phyloP scores from a whole-genome alignment of 371 early-diverging fungal species.

The Mortierella sp. region DNA sequence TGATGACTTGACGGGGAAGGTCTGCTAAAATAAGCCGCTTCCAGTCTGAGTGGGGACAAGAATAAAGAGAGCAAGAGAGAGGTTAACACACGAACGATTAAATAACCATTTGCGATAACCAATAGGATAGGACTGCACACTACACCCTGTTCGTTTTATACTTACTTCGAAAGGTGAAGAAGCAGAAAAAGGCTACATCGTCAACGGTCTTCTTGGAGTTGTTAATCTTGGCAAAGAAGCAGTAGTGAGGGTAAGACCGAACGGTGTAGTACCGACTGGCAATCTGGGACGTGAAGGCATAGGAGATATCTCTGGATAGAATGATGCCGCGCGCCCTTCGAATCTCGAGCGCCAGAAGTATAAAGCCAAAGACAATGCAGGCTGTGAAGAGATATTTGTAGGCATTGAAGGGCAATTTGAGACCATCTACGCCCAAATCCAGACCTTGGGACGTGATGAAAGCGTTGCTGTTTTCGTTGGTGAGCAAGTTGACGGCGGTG shows the following conservation, averaged over 20 bases:
- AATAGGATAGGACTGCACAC: background rate
- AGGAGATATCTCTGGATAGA: conserved; percentile 77
- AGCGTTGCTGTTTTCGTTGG: conserved; percentile 30
- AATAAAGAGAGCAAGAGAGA: conserved; percentile 1
- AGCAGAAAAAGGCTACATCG: conserved; percentile 84
- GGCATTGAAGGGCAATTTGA: conserved; percentile 56
- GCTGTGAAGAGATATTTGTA: conserved; percentile 75
- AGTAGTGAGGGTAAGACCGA: conserved; percentile 77
- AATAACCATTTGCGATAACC: background rate
- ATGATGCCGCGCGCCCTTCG: conserved; percentile 76
- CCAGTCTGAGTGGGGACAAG: conserved; percentile 67
- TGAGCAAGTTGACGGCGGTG: conserved; percentile 68
- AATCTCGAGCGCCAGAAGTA: conserved; percentile 78
- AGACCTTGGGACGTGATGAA: conserved; percentile 43
- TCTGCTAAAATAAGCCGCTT: conserved; percentile 88
- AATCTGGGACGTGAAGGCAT: conserved; percentile 79
- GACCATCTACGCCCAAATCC: conserved; percentile 39
- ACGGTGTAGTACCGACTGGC: conserved; percentile 76
- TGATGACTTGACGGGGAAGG: conserved; percentile 86
- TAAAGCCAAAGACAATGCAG: conserved; percentile 75
- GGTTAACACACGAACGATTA: background rate
- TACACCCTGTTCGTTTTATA: background rate
- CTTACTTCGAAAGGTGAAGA: conserved; percentile 84
- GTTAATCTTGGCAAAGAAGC: conserved; percentile 83
- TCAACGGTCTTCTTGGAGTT: conserved; percentile 74